Conservation (phyloP, 148 eudicot genomes). For the Persicaria tinctoria region DNA sequence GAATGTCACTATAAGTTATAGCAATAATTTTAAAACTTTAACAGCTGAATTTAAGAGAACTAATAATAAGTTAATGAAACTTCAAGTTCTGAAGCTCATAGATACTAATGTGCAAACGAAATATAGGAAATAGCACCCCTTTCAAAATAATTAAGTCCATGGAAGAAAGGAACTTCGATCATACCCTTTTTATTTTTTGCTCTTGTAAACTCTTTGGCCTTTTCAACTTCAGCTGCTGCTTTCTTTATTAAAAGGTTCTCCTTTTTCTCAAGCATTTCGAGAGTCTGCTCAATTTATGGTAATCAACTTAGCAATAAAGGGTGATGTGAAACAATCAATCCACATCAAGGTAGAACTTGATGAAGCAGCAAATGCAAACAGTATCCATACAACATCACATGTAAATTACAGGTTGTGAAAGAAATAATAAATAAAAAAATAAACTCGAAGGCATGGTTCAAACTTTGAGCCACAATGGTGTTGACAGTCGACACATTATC, state of each 20-base stretch:
- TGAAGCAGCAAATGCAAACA: background rate
- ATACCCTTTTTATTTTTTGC: conserved; percentile 80
- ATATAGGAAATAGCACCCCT: background rate
- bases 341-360: background rate
- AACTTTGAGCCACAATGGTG: background rate
- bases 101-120: background rate
- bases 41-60: background rate
- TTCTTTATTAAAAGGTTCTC: conserved; percentile 63
- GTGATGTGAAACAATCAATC: background rate
- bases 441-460: background rate
- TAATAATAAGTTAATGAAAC: background rate
- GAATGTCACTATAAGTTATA: background rate
- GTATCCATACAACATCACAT: background rate
- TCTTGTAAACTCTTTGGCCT: conserved; percentile 62
- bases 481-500: background rate
- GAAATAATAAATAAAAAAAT: background rate
- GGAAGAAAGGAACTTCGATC: conserved; percentile 6
- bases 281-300: conserved; percentile 35
- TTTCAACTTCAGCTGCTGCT: conserved; percentile 65
- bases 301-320: background rate
- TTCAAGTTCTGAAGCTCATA: background rate
- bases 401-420: background rate
- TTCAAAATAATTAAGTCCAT: background rate
- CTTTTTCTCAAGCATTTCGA: conserved; percentile 81
- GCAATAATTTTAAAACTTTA: background rate